A percentile compares a stretch with the other conserved stretches of the same genome.
Evolutionary conservation across 2,329 filamentous ascomycete genomes (phyloP).

Genomic region (Onygena corvina): DNA sequence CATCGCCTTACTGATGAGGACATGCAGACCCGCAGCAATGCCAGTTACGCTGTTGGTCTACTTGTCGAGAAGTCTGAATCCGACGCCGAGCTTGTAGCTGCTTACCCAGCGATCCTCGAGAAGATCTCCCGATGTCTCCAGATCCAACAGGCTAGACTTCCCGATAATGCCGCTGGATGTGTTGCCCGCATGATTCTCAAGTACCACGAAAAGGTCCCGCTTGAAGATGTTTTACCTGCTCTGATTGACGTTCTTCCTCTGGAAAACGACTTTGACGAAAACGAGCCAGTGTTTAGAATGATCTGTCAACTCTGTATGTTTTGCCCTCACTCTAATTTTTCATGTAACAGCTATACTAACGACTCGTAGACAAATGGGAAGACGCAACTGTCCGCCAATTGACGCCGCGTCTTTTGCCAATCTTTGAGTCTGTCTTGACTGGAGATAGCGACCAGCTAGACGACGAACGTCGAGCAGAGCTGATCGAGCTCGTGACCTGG

Average conservation of each 20-base stretch:
- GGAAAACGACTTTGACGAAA: slow-evolving; percentile 91
- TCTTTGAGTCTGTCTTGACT: slow-evolving; percentile 38
- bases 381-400: slow-evolving; percentile 35
- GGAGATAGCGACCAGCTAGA: slow-evolving; percentile 37
- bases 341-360: slow-evolving; percentile 13
- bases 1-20: slow-evolving; percentile 86
- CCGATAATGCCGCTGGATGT: slow-evolving; percentile 89
- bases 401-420: slow-evolving; percentile 36
- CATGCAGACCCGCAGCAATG: slow-evolving; percentile 84
- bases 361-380: slow-evolving; percentile 33
- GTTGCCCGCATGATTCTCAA: slow-evolving; percentile 84
- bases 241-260: slow-evolving; percentile 70
- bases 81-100: slow-evolving; percentile 57
- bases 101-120: slow-evolving; percentile 63
- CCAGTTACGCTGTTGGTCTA: slow-evolving; percentile 79
- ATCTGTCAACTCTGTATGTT: slow-evolving; percentile 71
- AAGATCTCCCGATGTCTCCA: slow-evolving; percentile 79
- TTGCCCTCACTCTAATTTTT: background rate
- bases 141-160: slow-evolving; percentile 63
- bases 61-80: slow-evolving; percentile 72
- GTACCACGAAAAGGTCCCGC: slow-evolving; percentile 69
- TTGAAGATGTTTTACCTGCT: slow-evolving; percentile 68
- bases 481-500: slow-evolving; percentile 39
- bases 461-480: slow-evolving; percentile 36
- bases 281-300: slow-evolving; percentile 84